A percentile compares a stretch with the other conserved stretches of the same genome.
Conservation (phyloP, 2,329 filamentous ascomycete genomes). For the Madurella mycetomatis region DNA sequence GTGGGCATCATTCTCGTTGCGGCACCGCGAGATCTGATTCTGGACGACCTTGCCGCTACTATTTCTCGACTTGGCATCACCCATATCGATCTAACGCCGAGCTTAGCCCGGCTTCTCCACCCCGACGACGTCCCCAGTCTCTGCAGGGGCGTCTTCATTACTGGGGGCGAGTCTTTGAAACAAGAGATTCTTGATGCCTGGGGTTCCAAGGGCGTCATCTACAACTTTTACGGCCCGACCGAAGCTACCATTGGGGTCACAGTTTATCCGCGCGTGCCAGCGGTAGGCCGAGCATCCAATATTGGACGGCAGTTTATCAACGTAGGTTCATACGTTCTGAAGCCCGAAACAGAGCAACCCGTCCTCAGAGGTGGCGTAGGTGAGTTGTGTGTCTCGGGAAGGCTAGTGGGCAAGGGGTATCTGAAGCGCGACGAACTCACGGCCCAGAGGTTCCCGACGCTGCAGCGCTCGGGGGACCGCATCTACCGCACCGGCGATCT, state of each 20-base stretch:
- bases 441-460: slow-evolving; percentile 65
- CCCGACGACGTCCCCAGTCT: slow-evolving; percentile 78
- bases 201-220: slow-evolving; percentile 75
- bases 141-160: slow-evolving; percentile 84
- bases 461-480: slow-evolving; percentile 53
- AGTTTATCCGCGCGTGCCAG: slow-evolving; percentile 77
- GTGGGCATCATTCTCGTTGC: slow-evolving; percentile 81
- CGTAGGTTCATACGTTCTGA: slow-evolving; percentile 76
- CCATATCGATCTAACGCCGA: slow-evolving; percentile 88
- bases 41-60: slow-evolving; percentile 72
- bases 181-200: slow-evolving; percentile 85
- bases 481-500: slow-evolving; percentile 88
- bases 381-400: slow-evolving; percentile 83
- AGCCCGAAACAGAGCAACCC: slow-evolving; percentile 62
- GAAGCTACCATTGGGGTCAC: slow-evolving; percentile 92
- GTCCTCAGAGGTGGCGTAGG: slow-evolving; percentile 76
- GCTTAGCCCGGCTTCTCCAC: slow-evolving; percentile 71
- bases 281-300: slow-evolving; percentile 76
- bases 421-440: slow-evolving; percentile 77
- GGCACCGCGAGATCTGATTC: slow-evolving; percentile 76
- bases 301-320: slow-evolving; percentile 86
- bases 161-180: slow-evolving; percentile 81
- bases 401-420: slow-evolving; percentile 85
- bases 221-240: slow-evolving; percentile 90
- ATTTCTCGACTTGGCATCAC: slow-evolving; percentile 73